Conservation (phyloP, 306 rosid genomes). For the Hippophae gyantsensis region DNA sequence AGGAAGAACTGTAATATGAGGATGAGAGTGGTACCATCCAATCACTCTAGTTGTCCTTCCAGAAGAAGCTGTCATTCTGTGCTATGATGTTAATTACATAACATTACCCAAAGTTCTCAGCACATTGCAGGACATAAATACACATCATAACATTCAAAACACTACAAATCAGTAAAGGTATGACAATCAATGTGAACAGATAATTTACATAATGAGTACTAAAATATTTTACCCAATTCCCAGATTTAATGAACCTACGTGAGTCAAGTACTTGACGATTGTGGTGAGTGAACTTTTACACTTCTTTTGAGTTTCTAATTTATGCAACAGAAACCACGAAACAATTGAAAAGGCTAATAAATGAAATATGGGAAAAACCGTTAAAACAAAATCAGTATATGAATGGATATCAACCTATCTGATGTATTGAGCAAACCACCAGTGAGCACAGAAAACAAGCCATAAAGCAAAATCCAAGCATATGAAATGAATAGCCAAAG, state of each 20-base stretch:
- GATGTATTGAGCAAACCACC: no score
- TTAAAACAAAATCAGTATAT: no score
- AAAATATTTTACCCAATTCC: neutral
- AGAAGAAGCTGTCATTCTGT: conserved; percentile 56
- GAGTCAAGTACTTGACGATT: no score
- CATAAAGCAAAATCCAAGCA: no score
- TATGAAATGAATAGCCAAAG: no score
- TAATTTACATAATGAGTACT: neutral
- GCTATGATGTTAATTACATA: conserved; percentile 45
- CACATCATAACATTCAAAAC: neutral
- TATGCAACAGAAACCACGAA: no score
- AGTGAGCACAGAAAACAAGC: no score
- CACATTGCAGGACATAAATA: neutral
- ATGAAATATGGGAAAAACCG: no score
- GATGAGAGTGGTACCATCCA: conserved; percentile 99
- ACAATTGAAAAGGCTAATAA: no score
- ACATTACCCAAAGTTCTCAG: conserved; percentile 10
- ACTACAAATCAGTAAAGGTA: neutral
- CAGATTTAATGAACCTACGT: neutral
- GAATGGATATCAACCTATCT: no score
- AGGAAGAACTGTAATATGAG: conserved; percentile 97
- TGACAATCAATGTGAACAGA: neutral
- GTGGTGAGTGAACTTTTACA: no score
- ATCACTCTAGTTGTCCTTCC: conserved; percentile 92
- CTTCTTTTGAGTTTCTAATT: no score